Evolutionary conservation across 306 rosid genomes (phyloP), one percentile per base, ranked within the genome.

Genomic region (Malus sieversii): DNA sequence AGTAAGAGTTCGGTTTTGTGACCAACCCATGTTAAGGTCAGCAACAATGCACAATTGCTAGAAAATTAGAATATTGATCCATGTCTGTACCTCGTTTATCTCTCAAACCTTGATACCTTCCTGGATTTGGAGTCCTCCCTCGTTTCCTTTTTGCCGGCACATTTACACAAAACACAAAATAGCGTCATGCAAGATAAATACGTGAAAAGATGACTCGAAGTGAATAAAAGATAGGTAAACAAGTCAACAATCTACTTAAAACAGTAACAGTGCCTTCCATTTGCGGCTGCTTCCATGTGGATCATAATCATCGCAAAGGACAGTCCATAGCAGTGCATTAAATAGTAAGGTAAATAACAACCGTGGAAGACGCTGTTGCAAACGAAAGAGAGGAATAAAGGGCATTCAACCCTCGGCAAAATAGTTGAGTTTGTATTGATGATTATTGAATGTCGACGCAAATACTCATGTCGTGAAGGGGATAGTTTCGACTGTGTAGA

Each of bases 131-230:
- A 25, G 85, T 85, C 83, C 89, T 71, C 72, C 86, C 87, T 61
- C 89, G 78, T 66, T 68, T 77, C 82, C 89, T 79, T 78, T 82
- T 85, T 38, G 92, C 89, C 89, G 85, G 88, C 75, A 81, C 46
- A 73, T 32, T 65, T 45, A 42, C 63, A 71, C 45, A 79, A 72
- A 45, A 55, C 69, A 14, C 72, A 70, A 72, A 45, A 73, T 44
- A 67, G 65, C 45, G 75, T 68, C 66, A 18, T 15, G 57, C 70
- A 27, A 80, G 72, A 76, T 48, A 35, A 60, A 12, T 48, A 75
- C 74, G 77, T 46, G 44, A 10, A 57, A 13, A 79, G 30, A 18
- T 14, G 16, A 70, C 5, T 5, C 45, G 68, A 42, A 57, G 51
- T 20, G 33, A 53, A 7, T 22, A 29, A 35, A 19, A 13, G 59